These are phyloP conservation scores for Fragaria nilgerrensis DNA, from an alignment of 306 rosid species.

Conservation along the genomic window DNA sequence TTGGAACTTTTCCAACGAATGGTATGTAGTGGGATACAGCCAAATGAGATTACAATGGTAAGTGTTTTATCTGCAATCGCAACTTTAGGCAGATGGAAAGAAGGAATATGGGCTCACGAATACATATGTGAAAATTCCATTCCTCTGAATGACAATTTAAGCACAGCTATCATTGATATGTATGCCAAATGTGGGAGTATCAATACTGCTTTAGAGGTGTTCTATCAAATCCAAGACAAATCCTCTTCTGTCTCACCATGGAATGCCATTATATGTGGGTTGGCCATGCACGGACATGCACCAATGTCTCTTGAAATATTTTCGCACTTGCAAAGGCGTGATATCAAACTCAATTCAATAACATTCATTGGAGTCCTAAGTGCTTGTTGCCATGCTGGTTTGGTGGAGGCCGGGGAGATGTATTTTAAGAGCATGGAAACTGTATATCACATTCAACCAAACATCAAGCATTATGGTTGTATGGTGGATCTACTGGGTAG, in stretches of 20 bases:
- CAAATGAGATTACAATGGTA: conserved; percentile 91
- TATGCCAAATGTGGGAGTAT: conserved; percentile 91
- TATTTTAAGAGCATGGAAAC: conserved; percentile 70
- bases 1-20: conserved; percentile 68
- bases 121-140: conserved; percentile 48
- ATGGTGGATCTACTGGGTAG: conserved; percentile 92
- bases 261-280: conserved; percentile 88
- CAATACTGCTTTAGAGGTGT: conserved; percentile 56
- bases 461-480: conserved; percentile 89
- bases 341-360: conserved; percentile 64
- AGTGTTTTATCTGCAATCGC: conserved; percentile 86
- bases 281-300: conserved; percentile 82
- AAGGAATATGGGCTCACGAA: conserved; percentile 76
- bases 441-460: conserved; percentile 66
- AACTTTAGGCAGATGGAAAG: conserved; percentile 56
- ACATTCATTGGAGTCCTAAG: conserved; percentile 80
- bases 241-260: conserved; percentile 66
- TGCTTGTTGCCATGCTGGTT: conserved; percentile 91
- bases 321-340: conserved; percentile 51
- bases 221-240: conserved; percentile 52
- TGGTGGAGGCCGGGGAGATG: conserved; percentile 64
- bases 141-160: conserved; percentile 70
- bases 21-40: conserved; percentile 55
- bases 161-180: conserved; percentile 81
- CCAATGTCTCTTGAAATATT: conserved; percentile 63